phyloP scores from a whole-genome alignment of 805 yeast species.

The Suhomyces emberorum region DNA sequence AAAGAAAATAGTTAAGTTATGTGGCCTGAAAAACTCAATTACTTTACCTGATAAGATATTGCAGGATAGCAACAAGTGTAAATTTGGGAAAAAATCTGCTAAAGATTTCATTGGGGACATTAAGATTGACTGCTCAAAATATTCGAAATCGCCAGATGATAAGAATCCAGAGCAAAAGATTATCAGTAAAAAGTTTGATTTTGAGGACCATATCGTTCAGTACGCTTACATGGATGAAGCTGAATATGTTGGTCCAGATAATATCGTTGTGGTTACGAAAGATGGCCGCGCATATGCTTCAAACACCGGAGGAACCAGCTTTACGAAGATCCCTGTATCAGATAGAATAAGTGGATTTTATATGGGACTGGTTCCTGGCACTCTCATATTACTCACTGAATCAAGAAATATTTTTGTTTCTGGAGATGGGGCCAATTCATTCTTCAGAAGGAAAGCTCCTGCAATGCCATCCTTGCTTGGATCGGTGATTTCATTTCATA shows the following conservation, averaged over 20 bases:
- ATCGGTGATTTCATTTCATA: constrained; percentile 61
- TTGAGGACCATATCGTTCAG: constrained; percentile 52
- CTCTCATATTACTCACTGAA: constrained; percentile 52
- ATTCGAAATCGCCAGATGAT: constrained; percentile 1
- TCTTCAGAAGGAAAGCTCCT: constrained; percentile 49
- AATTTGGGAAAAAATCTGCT: constrained; percentile 17
- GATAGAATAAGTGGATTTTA: constrained; percentile 51
- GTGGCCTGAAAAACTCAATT: constrained; percentile 20
- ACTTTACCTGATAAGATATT: constrained; percentile 38
- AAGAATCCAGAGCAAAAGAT: constrained; percentile 20
- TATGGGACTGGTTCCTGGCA: constrained; percentile 58
- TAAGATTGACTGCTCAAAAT: constrained; percentile 37
- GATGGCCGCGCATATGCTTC: constrained; percentile 58
- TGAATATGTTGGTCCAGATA: constrained; percentile 28
- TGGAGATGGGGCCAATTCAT: constrained; percentile 63
- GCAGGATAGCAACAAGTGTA: constrained; percentile 47
- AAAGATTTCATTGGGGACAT: constrained; percentile 24
- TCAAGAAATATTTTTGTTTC: constrained; percentile 54
- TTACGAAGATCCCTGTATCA: constrained; percentile 38
- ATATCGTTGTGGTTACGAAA: constrained; percentile 55
- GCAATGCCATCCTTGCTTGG: constrained; percentile 37
- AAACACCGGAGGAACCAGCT: constrained; percentile 60
- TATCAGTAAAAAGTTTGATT: constrained; percentile 34
- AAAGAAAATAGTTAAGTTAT: constrained; percentile 20
- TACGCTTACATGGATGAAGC: constrained; percentile 63